Conservation (phyloP, 2,329 filamentous ascomycete genomes). For the Colletotrichum theobromicola region DNA sequence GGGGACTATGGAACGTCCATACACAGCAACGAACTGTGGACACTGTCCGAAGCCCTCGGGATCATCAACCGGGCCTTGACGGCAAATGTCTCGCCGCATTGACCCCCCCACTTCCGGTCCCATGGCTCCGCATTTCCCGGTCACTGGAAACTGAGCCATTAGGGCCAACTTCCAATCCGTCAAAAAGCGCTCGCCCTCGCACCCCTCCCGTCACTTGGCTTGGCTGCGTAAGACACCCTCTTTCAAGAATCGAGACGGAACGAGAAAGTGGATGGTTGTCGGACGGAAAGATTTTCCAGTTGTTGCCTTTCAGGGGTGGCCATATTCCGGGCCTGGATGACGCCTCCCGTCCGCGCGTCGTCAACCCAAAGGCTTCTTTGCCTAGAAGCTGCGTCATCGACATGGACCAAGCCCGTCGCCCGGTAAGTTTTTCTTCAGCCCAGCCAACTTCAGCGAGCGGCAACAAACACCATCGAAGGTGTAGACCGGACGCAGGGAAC, state of each 20-base stretch:
- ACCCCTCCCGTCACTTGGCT: neutral
- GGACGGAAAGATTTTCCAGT: neutral
- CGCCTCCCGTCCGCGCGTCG: neutral
- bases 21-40: neutral
- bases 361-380: neutral
- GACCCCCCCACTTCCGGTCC: neutral
- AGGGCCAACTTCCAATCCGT: neutral
- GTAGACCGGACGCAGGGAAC: neutral
- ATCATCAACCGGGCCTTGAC: neutral
- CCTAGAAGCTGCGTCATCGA: neutral
- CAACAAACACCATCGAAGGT: neutral
- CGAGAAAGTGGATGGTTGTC: neutral
- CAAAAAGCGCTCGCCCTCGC: neutral
- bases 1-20: neutral
- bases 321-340: neutral
- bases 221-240: neutral
- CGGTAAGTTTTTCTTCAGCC: neutral
- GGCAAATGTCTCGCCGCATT: neutral
- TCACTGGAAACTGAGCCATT: neutral
- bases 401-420: neutral
- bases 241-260: neutral
- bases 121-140: constrained; percentile 3
- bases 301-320: neutral
- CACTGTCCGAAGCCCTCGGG: neutral
- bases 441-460: neutral